Evolutionary conservation across 441 rosid genomes (phyloP), one percentile per base, ranked within the genome.

Genomic region (Eutrema salsugineum): DNA sequence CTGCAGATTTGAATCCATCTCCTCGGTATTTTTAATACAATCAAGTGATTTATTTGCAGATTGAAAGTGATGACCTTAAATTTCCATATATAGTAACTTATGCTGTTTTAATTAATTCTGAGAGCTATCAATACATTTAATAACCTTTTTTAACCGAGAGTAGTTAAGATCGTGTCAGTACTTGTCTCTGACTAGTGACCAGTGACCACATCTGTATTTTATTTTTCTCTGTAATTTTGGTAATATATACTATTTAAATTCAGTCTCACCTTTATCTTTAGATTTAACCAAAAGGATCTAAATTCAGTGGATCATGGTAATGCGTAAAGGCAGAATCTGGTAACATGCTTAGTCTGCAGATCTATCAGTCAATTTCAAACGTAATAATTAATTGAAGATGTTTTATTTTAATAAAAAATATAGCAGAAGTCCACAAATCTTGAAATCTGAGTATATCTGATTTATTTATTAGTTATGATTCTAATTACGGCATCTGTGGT

Each of bases 91-190:
- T 28, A 55, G 74, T 28, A 68, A 24, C 50, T 61, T 10, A 51
- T 22, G 57, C 14, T 42, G 38, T 67, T 51, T 61, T 43, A 51
- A 5, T 51, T 35, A 54, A 16, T 61, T 16, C 1, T 24, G 16
- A 60, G 56, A 12, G 57, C 33, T 67, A 42, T 54, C 33, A 43
- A 35, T 50, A 55, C 39, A 27, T 44, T 44, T 36, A 30, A 17
- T 51, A 22, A 53, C 33, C 24, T 68, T 75, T 60, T 75, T 61
- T n/a, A 68, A 63, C 33, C 70, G 3, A 17, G 60, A 75, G 54
- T 75, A 44, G 60, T 68, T 68, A 69, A 63, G 79, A 75, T 75
- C 66, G 39, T 75, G 79, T 75, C 79, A 75, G 79, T 43, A 35
- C 38, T 46, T 75, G 74, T 68, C 65, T 53, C 70, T 68, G 69